Evolutionary conservation across 768 basidiomycete species (phyloP), one percentile per base, ranked within the genome.

Genomic region (Cystobasidium ongulense): DNA sequence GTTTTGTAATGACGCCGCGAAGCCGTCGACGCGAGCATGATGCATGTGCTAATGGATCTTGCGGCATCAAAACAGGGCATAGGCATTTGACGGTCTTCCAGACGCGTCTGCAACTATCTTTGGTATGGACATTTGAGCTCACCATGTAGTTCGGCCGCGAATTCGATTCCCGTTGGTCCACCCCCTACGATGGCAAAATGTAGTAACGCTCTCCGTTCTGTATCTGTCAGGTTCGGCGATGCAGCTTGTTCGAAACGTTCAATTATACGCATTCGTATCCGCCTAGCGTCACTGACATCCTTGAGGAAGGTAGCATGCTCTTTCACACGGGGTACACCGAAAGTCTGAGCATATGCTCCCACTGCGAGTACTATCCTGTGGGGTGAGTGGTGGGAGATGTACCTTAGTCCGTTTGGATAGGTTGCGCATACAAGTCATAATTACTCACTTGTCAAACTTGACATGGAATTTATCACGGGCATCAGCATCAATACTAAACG

Each of bases 171-270:
- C 21, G 82, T 83, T 0, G 83, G 82, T 39, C 83, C 83, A 33
- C 84, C 81, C 82, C 92, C 92, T 59, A 92, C 91, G 61, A 94
- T 86, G 74, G 90, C 91, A 78, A 94, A 94, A 75, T 90, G 88
- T 27, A 94, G 85, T 15, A 94, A 81, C 74, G 88, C 87, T 68
- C 87, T 83, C 62, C 90, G 86, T 76, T 94, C 87, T 43, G 85
- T 82, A 72, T 91, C 91, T 0, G 89, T 86, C 17, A 91, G 82
- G 0, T 85, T 87, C 0, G 91, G 92, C 76, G 91, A 88, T 76
- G 87, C 88, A 1, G 92, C 92, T 78, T 91, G 89, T 78, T 93
- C 91, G 73, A 94, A 91, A 79, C 88, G 88, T 87, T 75, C 75
- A 59, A 77, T 67, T 29, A 77, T 79, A 0, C 76, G 59, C 0